Percentiles rank a stretch among this genome's conserved stretches.
phyloP scores from a whole-genome alignment of 257 asterid species.

The Solanum sitiens region DNA sequence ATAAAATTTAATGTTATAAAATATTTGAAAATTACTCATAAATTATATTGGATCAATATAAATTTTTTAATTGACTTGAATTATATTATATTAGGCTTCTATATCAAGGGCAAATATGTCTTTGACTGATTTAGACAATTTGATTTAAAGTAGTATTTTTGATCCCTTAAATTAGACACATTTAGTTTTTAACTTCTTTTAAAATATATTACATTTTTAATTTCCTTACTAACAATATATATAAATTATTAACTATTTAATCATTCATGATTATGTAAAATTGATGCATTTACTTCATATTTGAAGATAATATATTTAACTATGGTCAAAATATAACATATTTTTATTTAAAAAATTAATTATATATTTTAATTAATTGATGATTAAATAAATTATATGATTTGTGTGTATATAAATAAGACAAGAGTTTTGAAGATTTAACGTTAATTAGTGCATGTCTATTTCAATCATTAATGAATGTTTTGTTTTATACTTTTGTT shows the following conservation, averaged over 20 bases:
- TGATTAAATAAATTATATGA: background rate
- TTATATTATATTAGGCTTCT: background rate
- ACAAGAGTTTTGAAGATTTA: background rate
- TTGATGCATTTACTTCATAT: no score
- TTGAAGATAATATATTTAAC: background rate
- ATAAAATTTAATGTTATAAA: no score
- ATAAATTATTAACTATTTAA: no score
- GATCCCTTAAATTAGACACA: background rate
- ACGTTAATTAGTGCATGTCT: background rate
- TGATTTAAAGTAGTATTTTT: no score
- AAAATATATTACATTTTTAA: background rate
- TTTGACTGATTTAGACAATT: background rate
- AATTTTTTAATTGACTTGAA: background rate
- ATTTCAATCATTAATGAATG: background rate
- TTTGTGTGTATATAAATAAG: background rate
- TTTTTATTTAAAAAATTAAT: no score
- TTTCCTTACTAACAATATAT: background rate
- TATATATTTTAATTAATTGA: background rate
- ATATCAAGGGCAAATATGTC: background rate
- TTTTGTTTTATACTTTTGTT: background rate
- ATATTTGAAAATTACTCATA: background rate
- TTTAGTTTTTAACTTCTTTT: no score
- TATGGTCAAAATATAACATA: background rate
- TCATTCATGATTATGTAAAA: background rate
- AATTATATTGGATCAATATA: background rate